A percentile compares a stretch with the other conserved stretches of the same genome.
Conservation (phyloP, 495 filamentous ascomycete genomes). For the Halenospora varia region DNA sequence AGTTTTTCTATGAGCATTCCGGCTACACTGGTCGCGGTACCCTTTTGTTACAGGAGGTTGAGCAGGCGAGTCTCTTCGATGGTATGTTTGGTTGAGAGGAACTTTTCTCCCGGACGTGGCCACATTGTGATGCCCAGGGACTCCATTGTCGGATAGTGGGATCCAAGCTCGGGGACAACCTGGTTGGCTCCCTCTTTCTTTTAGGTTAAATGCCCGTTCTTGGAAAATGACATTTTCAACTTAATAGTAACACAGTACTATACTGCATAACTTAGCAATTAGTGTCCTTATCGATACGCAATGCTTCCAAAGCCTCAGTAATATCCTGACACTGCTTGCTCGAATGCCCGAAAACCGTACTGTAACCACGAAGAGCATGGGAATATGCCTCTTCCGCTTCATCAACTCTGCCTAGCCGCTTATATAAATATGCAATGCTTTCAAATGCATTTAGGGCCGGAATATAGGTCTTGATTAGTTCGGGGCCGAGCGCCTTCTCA, state of each 20-base stretch:
- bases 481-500: slow-evolving; percentile 22
- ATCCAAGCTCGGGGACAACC: too few species aligned
- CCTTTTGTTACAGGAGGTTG: too few species aligned
- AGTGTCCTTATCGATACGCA: background rate
- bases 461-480: slow-evolving; percentile 5
- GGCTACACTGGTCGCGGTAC: too few species aligned
- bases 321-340: background rate
- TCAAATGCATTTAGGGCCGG: slow-evolving; percentile 12
- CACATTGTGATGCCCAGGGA: too few species aligned
- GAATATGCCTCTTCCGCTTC: slow-evolving; percentile 9
- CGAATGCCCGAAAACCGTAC: background rate
- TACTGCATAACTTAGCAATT: background rate
- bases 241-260: background rate
- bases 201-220: too few species aligned
- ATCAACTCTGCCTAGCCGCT: background rate
- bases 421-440: background rate
- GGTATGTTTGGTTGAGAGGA: too few species aligned
- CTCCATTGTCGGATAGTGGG: too few species aligned
- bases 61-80: too few species aligned
- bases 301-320: background rate
- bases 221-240: background rate
- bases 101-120: too few species aligned
- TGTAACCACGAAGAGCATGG: slow-evolving; percentile 5
- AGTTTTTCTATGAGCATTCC: too few species aligned
- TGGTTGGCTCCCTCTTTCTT: too few species aligned